Percentiles rank a stretch among this genome's conserved stretches.
These are phyloP conservation scores for Kuraishia floccosa DNA, from an alignment of 805 yeast species.

Conservation along the genomic window DNA sequence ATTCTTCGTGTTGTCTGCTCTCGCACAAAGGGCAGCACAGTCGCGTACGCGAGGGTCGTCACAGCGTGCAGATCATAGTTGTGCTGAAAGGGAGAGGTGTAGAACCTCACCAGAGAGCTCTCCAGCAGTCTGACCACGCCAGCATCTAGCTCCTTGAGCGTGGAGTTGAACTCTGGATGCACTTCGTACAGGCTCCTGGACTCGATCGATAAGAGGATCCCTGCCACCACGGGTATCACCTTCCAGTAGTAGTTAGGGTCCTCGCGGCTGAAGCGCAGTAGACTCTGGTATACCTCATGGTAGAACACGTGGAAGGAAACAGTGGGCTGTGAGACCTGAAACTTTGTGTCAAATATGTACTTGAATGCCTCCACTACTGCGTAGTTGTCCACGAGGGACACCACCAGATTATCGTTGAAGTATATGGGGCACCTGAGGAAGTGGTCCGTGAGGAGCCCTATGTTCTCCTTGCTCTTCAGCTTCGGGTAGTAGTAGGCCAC, in stretches of 20 bases:
- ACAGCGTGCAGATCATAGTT: conserved; percentile 1
- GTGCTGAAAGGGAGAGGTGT: background rate
- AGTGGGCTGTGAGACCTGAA: conserved; percentile 35
- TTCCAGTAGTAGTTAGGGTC: conserved; percentile 27
- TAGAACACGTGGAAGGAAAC: conserved; percentile 32
- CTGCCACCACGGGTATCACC: conserved; percentile 33
- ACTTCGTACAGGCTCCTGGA: conserved; percentile 11
- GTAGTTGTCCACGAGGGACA: conserved; percentile 21
- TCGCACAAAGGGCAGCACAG: background rate
- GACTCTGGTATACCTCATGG: conserved; percentile 20
- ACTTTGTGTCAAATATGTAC: conserved; percentile 30
- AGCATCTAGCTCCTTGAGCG: conserved; percentile 11
- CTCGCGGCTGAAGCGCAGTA: conserved; percentile 15
- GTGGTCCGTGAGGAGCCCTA: conserved; percentile 28
- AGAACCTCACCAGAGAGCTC: conserved; percentile 4
- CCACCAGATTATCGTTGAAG: conserved; percentile 9
- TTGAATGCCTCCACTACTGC: conserved; percentile 36
- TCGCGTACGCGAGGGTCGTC: conserved; percentile 1
- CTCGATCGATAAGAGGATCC: conserved; percentile 26
- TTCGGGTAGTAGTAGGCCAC: conserved; percentile 39
- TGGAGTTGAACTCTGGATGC: conserved; percentile 13
- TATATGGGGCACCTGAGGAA: conserved; percentile 31
- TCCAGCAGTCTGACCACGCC: conserved; percentile 6
- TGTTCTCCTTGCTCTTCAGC: conserved; percentile 33
- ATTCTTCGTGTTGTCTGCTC: background rate